phyloP scores from a whole-genome alignment of 768 basidiomycete species.

The Exidia glandulosa region DNA sequence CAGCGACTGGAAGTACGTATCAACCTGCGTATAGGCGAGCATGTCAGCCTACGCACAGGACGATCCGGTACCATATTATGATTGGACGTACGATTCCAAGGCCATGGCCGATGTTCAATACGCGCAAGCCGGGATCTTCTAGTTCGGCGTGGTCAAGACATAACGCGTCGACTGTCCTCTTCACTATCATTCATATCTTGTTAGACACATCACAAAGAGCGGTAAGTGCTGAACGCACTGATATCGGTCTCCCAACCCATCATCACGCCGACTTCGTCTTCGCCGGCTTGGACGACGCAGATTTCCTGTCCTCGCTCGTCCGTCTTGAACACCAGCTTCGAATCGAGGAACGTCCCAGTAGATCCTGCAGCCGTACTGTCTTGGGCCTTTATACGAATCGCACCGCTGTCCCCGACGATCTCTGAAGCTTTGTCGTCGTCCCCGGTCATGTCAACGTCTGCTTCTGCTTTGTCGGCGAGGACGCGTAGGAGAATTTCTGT shows the following conservation, averaged over 20 bases:
- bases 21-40: constrained; percentile 62
- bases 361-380: constrained; percentile 53
- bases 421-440: constrained; percentile 3
- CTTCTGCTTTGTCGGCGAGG: constrained; percentile 27
- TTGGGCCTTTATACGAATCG: constrained; percentile 32
- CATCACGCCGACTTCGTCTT: constrained; percentile 88
- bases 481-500: constrained; percentile 62
- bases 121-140: constrained; percentile 37
- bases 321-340: constrained; percentile 52
- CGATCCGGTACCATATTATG: background rate
- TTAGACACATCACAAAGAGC: constrained; percentile 8
- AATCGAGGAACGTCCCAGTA: constrained; percentile 57
- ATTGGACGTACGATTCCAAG: constrained; percentile 65
- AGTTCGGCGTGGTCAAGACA: constrained; percentile 40
- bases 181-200: constrained; percentile 40
- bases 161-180: constrained; percentile 59
- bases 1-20: constrained; percentile 64
- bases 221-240: constrained; percentile 36
- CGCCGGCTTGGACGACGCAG: constrained; percentile 53
- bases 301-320: constrained; percentile 75
- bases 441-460: background rate
- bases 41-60: background rate
- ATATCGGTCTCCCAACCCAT: constrained; percentile 95
- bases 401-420: background rate
- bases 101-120: constrained; percentile 91